Base-by-base conservation (phyloP, 2,329 filamentous ascomycete genomes). In the Phyllachora maydis region DNA sequence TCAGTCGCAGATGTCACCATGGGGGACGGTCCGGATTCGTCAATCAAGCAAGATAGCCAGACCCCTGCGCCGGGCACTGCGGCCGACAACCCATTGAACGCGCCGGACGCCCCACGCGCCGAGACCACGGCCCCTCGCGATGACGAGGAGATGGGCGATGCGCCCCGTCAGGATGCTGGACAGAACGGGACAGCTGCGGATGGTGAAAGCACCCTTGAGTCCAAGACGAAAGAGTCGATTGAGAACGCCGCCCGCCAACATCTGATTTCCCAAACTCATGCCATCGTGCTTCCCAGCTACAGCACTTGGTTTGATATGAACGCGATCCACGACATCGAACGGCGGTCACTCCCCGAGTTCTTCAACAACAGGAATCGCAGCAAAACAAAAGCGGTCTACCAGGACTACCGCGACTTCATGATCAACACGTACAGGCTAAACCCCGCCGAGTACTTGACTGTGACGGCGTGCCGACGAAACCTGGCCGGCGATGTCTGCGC, bases 291-390 rank as follows among this genome's bases (percentile, higher is more conserved):
- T 12, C 88, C 88, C 12, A 95, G 85, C 46, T 98, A 98, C 50
- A 90, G 82, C 43, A 88, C 78, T 9, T 98, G 88, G 88, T 98
- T 98, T 46, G 88, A 98, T 49, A 93, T 98, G 85, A 78, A 83
- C 45, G 62, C 66, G 23, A 75, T 98, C 41, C 78, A 93, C 48
- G 67, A 69, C 30, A 76, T 93, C 37, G 88, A 98, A 55, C 77
- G 75, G 43, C 98, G 93, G 50, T 82, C 82, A 6, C 62, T 98
- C 35, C 82, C 85, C 11, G 88, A 98, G 46, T 98, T 95, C 53
- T 98, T 98, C 65, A 98, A 98, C 55, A 85, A 71, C 47, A 70
- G 88, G 29, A 98, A 98, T 51, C 75, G 88, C 39, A 95, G 88
- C 68, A 98, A 98, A 55, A 98, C 88, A 0, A 76, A 82, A 1